A percentile compares a stretch with the other conserved stretches of the same genome.
phyloP scores from a whole-genome alignment of 208 protist genomes.

The Leptomonas pyrrhocoris region DNA sequence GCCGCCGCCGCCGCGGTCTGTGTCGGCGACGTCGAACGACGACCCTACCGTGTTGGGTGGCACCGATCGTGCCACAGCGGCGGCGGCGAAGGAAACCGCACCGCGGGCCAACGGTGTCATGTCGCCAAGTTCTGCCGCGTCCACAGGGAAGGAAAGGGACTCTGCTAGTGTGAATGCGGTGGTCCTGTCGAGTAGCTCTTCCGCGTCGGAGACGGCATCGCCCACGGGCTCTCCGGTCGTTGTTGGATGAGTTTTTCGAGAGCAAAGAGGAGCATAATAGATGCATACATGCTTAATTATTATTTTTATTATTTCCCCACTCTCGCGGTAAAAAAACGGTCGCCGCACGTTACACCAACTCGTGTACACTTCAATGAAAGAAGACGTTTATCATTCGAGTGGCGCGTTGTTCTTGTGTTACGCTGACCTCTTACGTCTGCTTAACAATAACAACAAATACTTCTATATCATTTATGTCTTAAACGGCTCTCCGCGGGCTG shows the following conservation, averaged over 20 bases:
- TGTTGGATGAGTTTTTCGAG: neutral
- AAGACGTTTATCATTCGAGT: too few species aligned
- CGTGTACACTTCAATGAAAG: too few species aligned
- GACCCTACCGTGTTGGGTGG: neutral
- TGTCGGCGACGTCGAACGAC: slow-evolving; percentile 8
- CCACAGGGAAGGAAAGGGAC: neutral
- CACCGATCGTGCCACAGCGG: neutral
- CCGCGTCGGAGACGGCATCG: neutral
- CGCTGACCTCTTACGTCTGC: too few species aligned
- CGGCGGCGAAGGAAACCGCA: neutral
- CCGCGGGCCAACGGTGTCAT: neutral
- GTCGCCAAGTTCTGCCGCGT: neutral
- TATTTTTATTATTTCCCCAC: neutral
- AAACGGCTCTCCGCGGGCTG: too few species aligned
- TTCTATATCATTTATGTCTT: too few species aligned
- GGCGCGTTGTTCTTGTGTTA: too few species aligned
- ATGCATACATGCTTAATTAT: neutral
- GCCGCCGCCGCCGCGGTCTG: neutral
- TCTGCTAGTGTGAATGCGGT: neutral
- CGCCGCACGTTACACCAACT: too few species aligned
- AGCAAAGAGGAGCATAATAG: neutral
- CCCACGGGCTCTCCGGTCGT: neutral
- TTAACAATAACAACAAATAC: too few species aligned
- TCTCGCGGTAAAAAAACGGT: too few species aligned
- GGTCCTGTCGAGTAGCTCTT: slow-evolving; percentile 10